phyloP scores from a whole-genome alignment of 2,329 filamentous ascomycete species.

The Fusarium globosum region DNA sequence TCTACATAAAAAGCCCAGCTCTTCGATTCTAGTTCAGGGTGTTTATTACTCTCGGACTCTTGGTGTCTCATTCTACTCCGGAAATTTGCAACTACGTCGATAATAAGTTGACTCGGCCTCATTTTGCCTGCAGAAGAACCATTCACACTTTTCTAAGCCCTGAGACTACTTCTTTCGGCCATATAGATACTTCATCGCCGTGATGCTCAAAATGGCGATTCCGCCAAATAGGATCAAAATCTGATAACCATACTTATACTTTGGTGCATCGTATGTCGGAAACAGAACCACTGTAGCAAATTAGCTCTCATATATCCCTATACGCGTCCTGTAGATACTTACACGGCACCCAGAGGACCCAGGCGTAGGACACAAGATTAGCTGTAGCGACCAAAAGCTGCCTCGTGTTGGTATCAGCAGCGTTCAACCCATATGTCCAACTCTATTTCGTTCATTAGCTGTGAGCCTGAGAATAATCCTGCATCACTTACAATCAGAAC shows the following conservation, averaged over 20 bases:
- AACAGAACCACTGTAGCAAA: background rate
- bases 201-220: background rate
- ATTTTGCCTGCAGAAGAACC: no score
- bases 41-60: no score
- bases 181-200: background rate
- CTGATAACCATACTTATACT: background rate
- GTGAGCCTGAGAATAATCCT: accelerated
- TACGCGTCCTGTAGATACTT: background rate
- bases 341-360: background rate
- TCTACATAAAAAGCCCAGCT: background rate
- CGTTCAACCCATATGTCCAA: background rate
- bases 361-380: background rate
- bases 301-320: background rate
- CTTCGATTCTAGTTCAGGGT: no score
- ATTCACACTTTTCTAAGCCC: no score
- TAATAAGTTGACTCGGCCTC: no score
- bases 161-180: background rate
- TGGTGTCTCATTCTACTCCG: no score
- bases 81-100: no score
- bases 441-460: background rate
- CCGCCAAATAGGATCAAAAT: background rate
- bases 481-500: background rate
- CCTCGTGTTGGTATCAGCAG: background rate
- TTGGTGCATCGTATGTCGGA: background rate
- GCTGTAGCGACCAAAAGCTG: background rate